Base-by-base conservation (phyloP, 805 yeast genomes). In the Dipodascus albidus region DNA sequence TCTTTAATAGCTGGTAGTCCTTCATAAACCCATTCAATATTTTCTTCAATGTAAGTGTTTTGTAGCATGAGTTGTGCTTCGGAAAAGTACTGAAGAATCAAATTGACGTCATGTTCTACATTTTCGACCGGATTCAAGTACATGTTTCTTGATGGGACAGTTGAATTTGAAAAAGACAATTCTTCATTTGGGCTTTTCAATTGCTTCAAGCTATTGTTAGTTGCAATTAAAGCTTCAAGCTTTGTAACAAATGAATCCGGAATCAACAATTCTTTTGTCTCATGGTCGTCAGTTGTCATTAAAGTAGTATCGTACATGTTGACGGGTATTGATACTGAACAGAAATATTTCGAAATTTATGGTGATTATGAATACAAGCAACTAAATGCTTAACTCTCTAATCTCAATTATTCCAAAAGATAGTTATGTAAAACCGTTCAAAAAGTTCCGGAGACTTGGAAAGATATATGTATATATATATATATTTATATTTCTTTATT, bases 21-120 rank as follows among this genome's bases (percentile, higher is more conserved):
- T 49, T 61, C 64, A 42, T 52, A 60, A 22, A 60, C 48, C 62
- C 62, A 61, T 23, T 60, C 61, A 15, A 55, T 61, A 48, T 57
- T 60, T 53, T 60, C 62, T 33, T 57, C 55, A 8, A 59, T 52
- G 27, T 58, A 56, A 1, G 59, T 53, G n/a, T 58, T 58, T 2
- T 35, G 22, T 15, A 60, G 54, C 15, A 58, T 58, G 11, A 48
- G 19, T 20, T 55, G 47, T 11, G 58, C 58, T 19, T 53, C 55
- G 20, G 47, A 31, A 51, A 60, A 55, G 49, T 59, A 60, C 21
- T 24, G 24, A 24, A 58, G 52, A 15, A 60, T 52, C 24, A 50
- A 51, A 42, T 58, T 56, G 23, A 56, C 59, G 19, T 58, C 56
- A 17, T 50, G 33, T 19, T 38, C 49, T 21, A 56, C 55, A 3